phyloP scores from a whole-genome alignment of 2,329 filamentous ascomycete genomes.

The Eutypa lata region DNA sequence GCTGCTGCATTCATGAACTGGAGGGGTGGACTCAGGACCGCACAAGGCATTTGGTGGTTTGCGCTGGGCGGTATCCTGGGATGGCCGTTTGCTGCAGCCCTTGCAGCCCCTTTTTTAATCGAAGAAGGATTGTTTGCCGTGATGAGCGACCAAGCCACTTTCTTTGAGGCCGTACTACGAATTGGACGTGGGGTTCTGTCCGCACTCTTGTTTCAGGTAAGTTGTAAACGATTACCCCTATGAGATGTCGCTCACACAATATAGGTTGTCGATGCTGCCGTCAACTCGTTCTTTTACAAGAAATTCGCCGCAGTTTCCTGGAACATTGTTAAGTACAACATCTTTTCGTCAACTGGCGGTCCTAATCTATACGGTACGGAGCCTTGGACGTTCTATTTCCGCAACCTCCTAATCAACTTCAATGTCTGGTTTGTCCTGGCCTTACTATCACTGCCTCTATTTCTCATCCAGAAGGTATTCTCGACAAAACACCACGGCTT shows the following conservation, averaged over 20 bases:
- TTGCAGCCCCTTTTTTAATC: conserved; percentile 74
- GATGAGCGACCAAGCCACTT: conserved; percentile 53
- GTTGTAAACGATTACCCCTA: conserved; percentile 26
- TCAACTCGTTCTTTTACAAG: conserved; percentile 85
- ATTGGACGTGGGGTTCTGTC: conserved; percentile 65
- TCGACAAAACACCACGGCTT: conserved; percentile 60
- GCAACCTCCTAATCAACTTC: conserved; percentile 90
- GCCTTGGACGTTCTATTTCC: conserved; percentile 94
- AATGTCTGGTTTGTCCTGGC: conserved; percentile 90
- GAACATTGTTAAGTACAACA: conserved; percentile 95
- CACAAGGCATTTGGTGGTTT: conserved; percentile 86
- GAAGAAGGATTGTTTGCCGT: conserved; percentile 67
- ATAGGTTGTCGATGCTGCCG: conserved; percentile 64
- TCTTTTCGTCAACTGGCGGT: conserved; percentile 78
- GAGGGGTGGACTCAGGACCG: conserved; percentile 74
- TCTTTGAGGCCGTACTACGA: conserved; percentile 58
- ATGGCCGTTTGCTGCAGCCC: conserved; percentile 88
- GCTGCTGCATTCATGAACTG: conserved; percentile 89
- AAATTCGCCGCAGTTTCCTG: conserved; percentile 74
- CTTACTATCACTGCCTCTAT: conserved; percentile 68
- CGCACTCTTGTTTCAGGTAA: conserved; percentile 66
- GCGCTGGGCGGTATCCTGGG: conserved; percentile 80
- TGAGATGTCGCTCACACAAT: conserved; percentile 8
- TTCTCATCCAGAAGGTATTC: conserved; percentile 68
- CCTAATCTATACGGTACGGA: conserved; percentile 94